Conservation (phyloP, 768 basidiomycete genomes). For the Suillus weaverae region DNA sequence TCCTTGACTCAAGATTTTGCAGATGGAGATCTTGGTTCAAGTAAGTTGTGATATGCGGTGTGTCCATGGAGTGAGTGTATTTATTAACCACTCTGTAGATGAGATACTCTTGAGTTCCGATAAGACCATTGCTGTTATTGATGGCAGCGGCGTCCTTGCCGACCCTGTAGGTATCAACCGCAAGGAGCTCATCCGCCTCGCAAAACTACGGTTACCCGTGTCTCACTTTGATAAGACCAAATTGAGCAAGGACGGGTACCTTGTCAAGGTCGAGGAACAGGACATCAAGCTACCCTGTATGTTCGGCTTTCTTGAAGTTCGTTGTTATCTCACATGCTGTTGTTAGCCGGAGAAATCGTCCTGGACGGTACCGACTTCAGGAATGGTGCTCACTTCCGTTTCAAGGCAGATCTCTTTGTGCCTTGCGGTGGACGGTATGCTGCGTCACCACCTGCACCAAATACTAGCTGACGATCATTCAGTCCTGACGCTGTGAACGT, state of each 20-base stretch:
- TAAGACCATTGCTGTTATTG: constrained; percentile 93
- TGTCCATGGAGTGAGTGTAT: not conserved
- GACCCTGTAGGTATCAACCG: constrained; percentile 89
- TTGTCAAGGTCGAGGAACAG: constrained; percentile 91
- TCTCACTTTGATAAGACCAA: constrained; percentile 79
- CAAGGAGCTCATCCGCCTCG: constrained; percentile 85
- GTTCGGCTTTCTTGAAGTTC: constrained; percentile 29
- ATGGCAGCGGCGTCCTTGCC: constrained; percentile 93
- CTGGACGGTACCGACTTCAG: constrained; percentile 96
- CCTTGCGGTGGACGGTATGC: constrained; percentile 90
- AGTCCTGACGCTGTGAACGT: constrained; percentile 95
- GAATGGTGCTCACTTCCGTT: constrained; percentile 93
- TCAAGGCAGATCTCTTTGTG: constrained; percentile 96
- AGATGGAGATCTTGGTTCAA: constrained; percentile 97
- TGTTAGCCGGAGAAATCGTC: constrained; percentile 84
- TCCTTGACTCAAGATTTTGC: constrained; percentile 13
- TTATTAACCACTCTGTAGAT: constrained; percentile 40
- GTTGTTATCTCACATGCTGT: not conserved
- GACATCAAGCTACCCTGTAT: constrained; percentile 88
- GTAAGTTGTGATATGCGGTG: constrained; percentile 44
- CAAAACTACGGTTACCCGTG: constrained; percentile 84
- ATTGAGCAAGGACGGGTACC: constrained; percentile 90
- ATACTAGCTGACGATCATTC: not conserved
- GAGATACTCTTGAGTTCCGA: constrained; percentile 95
- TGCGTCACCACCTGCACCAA: not conserved